A percentile compares a stretch with the other conserved stretches of the same genome.
These are phyloP conservation scores for Backusella mclennaniae DNA, from an alignment of 192 early-diverging fungal species.

Conservation along the genomic window DNA sequence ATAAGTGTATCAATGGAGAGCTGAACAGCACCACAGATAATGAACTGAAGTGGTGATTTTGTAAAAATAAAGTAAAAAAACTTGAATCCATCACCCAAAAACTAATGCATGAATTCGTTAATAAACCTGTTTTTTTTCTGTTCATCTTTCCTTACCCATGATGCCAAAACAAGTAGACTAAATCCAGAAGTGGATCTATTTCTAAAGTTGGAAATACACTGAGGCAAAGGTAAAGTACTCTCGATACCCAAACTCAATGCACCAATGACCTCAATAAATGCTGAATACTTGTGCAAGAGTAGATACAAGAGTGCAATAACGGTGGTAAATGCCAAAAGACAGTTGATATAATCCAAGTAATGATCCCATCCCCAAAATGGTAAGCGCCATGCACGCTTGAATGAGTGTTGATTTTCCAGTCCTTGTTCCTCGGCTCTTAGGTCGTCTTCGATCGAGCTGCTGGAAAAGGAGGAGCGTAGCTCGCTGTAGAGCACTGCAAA, in stretches of 20 bases:
- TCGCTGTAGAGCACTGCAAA: neutral
- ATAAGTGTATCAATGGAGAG: slow-evolving; percentile 50
- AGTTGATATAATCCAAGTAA: slow-evolving; percentile 39
- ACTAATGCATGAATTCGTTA: slow-evolving; percentile 25
- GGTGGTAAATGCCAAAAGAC: slow-evolving; percentile 27
- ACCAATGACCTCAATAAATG: slow-evolving; percentile 41
- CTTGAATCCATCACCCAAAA: slow-evolving; percentile 57
- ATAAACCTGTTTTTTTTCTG: neutral
- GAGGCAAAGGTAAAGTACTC: slow-evolving; percentile 57
- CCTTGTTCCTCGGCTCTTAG: slow-evolving; percentile 14
- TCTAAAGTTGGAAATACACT: slow-evolving; percentile 46
- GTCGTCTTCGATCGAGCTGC: slow-evolving; percentile 8
- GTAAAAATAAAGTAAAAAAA: slow-evolving; percentile 55
- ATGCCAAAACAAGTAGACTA: slow-evolving; percentile 31
- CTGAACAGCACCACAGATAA: slow-evolving; percentile 57
- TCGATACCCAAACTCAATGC: slow-evolving; percentile 50
- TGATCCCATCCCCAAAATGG: slow-evolving; percentile 44
- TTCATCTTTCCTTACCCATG: slow-evolving; percentile 28
- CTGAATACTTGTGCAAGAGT: slow-evolving; percentile 19
- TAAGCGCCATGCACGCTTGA: slow-evolving; percentile 1
- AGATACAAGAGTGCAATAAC: slow-evolving; percentile 27
- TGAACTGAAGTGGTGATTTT: slow-evolving; percentile 49
- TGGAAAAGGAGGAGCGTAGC: neutral
- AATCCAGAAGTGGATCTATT: slow-evolving; percentile 51
- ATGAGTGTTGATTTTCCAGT: neutral